phyloP scores from a whole-genome alignment of 176 grass and related monocot genomes.

The Triticum timopheevii region DNA sequence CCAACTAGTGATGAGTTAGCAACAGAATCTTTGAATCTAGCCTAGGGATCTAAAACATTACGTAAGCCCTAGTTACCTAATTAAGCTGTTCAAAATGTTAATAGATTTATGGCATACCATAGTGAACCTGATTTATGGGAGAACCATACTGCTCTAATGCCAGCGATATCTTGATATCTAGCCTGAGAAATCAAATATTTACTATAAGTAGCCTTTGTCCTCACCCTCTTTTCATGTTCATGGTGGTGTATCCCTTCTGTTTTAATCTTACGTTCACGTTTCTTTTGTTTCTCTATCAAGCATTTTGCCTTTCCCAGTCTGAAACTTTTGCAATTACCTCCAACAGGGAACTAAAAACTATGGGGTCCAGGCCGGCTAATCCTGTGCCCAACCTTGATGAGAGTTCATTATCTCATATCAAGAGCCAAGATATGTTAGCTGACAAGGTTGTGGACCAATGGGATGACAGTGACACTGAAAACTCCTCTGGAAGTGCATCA shows the following conservation, averaged over 20 bases:
- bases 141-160: not conserved
- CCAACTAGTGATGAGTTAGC: slow-evolving; percentile 3
- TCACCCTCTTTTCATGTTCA: not conserved
- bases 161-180: not conserved
- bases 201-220: not conserved
- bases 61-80: not conserved
- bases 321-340: slow-evolving; percentile 4
- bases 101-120: not conserved
- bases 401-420: not conserved
- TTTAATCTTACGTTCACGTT: not conserved
- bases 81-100: not conserved
- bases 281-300: not conserved
- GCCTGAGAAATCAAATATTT: not conserved
- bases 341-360: slow-evolving; percentile 24
- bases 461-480: not conserved
- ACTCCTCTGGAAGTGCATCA: not conserved
- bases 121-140: not conserved
- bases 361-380: not conserved
- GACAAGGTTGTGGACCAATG: slow-evolving; percentile 15
- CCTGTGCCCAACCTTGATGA: not conserved
- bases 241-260: not conserved
- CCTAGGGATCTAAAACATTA: not conserved
- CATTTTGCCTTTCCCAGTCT: not conserved
- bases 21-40: not conserved
- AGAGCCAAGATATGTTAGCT: not conserved